Conservation (phyloP, 305 asterid genomes). For the Fraxinus nigra region DNA sequence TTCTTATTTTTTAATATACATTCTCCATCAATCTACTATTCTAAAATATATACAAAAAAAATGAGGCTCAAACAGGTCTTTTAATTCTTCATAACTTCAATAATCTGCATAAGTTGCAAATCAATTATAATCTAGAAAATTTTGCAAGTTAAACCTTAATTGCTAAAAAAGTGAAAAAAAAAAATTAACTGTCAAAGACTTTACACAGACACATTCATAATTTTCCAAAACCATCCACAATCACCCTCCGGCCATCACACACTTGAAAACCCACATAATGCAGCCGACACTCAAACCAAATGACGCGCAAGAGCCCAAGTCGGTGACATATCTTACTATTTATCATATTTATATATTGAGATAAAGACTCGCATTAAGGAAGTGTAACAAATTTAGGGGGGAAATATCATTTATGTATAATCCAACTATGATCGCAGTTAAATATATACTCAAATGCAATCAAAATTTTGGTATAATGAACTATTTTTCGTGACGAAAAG, state of each 20-base stretch:
- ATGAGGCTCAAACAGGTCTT: no score
- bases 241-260: background rate
- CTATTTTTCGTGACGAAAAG: background rate
- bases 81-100: background rate
- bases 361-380: background rate
- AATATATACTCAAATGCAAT: background rate
- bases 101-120: background rate
- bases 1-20: no score
- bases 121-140: background rate
- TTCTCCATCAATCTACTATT: no score
- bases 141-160: background rate
- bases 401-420: background rate
- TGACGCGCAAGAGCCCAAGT: background rate
- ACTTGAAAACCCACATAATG: background rate
- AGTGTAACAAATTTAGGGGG: background rate
- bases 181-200: no score
- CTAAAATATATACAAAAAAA: no score
- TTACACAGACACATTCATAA: no score
- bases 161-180: background rate
- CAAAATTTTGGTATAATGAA: background rate
- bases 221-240: background rate
- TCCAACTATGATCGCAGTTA: background rate
- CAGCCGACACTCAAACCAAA: background rate
- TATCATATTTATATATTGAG: background rate
- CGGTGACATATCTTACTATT: background rate